These are phyloP conservation scores for Verticillium alfalfae DNA, from an alignment of 2,329 filamentous ascomycete genomes.

Conservation along the genomic window DNA sequence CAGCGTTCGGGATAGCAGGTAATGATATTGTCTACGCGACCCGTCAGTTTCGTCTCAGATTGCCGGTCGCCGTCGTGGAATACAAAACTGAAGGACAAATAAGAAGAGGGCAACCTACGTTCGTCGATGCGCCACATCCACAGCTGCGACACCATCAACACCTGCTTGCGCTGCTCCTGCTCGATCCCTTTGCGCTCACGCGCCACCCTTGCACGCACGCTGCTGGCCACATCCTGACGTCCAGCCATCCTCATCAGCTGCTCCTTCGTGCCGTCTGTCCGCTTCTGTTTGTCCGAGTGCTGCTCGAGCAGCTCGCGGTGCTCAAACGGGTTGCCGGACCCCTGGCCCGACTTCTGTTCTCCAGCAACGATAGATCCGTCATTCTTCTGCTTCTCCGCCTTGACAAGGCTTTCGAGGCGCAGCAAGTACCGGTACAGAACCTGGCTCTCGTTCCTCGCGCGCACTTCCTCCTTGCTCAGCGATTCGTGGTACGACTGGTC, in stretches of 20 bases:
- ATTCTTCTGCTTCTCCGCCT: neutral
- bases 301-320: constrained; percentile 5
- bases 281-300: constrained; percentile 12
- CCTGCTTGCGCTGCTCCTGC: constrained; percentile 22
- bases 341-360: neutral
- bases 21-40: constrained; percentile 8
- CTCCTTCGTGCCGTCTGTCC: constrained; percentile 13
- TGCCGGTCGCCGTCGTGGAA: neutral
- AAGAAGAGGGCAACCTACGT: constrained; percentile 1
- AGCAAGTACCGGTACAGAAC: constrained; percentile 9
- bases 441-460: constrained; percentile 7
- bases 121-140: constrained; percentile 13
- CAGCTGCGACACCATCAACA: constrained; percentile 17
- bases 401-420: constrained; percentile 1
- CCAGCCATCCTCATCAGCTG: constrained; percentile 11
- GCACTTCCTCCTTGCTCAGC: constrained; percentile 6
- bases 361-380: neutral
- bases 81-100: no score
- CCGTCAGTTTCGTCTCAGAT: neutral
- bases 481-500: constrained; percentile 13
- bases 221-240: constrained; percentile 10
- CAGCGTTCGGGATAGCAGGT: constrained; percentile 11
- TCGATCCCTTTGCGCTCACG: constrained; percentile 8
- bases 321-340: constrained; percentile 5
- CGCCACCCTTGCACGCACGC: constrained; percentile 8